Conservation (phyloP, 805 yeast genomes). For the Hanseniaspora hatyaiensis region DNA sequence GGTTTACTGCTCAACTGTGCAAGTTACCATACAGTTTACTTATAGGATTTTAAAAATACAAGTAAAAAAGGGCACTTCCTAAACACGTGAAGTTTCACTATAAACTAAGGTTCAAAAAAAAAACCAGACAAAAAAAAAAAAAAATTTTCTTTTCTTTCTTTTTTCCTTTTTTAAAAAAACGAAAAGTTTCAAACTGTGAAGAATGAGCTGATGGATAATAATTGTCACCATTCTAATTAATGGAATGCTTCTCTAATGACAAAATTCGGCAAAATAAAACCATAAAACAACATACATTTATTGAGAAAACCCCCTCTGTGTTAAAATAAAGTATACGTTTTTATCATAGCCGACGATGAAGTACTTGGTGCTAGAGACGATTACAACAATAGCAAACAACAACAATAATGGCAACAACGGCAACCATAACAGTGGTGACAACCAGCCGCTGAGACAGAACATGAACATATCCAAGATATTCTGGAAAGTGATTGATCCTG, state of each 20-base stretch:
- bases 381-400: constrained; percentile 11
- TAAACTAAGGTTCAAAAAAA: neutral
- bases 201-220: no score
- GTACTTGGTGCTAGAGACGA: constrained; percentile 13
- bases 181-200: no score
- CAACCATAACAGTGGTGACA: neutral
- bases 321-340: neutral
- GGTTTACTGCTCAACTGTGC: neutral
- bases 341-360: constrained; percentile 13
- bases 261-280: no score
- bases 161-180: neutral
- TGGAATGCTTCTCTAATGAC: no score
- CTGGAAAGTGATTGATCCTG: constrained; percentile 15
- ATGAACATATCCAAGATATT: constrained; percentile 16
- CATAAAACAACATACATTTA: no score
- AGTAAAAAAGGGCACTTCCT: neutral
- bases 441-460: constrained; percentile 16
- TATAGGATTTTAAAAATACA: no score
- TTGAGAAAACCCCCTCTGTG: no score
- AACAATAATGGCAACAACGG: neutral
- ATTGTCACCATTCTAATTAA: no score
- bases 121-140: neutral
- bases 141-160: neutral
- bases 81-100: no score
- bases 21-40: no score